Conservation (phyloP, 2,329 filamentous ascomycete species). For the Aspergillus versicolor region DNA sequence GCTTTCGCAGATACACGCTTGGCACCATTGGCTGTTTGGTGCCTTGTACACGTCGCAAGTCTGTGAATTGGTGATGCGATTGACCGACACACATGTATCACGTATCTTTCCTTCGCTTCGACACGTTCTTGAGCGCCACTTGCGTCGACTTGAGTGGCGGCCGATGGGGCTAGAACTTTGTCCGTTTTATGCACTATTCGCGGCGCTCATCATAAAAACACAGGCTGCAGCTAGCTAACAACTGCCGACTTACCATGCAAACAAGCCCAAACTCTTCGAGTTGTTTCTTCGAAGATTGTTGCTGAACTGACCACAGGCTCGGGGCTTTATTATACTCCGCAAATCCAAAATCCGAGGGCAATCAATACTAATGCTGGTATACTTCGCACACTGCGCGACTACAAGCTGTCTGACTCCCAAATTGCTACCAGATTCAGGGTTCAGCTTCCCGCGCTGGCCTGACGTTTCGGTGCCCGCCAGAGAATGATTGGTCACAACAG, state of each 20-base stretch:
- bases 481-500: not conserved
- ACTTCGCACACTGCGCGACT: not conserved
- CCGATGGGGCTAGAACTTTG: slow-evolving; percentile 3
- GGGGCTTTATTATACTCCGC: not conserved
- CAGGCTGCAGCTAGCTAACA: not conserved
- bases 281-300: not conserved
- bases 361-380: not conserved
- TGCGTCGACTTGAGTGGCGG: not conserved
- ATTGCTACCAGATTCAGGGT: not conserved
- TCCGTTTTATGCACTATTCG: not conserved
- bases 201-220: not conserved
- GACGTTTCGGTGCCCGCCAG: not conserved
- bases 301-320: not conserved
- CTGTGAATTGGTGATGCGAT: not conserved
- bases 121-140: slow-evolving; percentile 5
- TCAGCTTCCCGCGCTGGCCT: not conserved
- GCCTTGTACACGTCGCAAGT: not conserved
- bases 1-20: not conserved
- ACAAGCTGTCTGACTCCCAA: not conserved
- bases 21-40: not conserved
- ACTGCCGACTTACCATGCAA: not conserved
- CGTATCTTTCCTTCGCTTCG: not conserved
- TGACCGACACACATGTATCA: not conserved
- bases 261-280: not conserved
- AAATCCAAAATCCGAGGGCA: not conserved